These are phyloP conservation scores for Kwoniella pini DNA, from an alignment of 768 basidiomycete genomes.

Conservation along the genomic window DNA sequence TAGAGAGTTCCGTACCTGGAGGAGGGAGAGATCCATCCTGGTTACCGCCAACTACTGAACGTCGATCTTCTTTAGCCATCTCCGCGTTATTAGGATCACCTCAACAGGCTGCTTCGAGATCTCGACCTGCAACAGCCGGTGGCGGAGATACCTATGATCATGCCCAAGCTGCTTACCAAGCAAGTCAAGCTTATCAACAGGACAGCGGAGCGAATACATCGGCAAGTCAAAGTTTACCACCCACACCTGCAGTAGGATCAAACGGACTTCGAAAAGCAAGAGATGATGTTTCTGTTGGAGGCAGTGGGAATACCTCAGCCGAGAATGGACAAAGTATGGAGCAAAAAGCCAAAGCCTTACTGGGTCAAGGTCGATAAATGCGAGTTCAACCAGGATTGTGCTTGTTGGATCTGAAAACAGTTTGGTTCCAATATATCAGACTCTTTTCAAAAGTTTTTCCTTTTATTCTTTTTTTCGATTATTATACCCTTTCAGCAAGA, in stretches of 20 bases:
- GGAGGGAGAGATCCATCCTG: constrained; percentile 25
- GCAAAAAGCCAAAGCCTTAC: constrained; percentile 24
- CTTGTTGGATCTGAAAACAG: too few relatives aligned
- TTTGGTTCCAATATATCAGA: too few relatives aligned
- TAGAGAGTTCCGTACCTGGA: not conserved
- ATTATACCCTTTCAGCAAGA: too few relatives aligned
- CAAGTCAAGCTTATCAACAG: constrained; percentile 7
- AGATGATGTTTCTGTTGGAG: not conserved
- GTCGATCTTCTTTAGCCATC: constrained; percentile 46
- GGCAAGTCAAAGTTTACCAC: constrained; percentile 5
- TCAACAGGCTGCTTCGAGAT: constrained; percentile 35
- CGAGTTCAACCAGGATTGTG: not conserved
- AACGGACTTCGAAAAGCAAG: constrained; percentile 9
- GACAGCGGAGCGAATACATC: not conserved
- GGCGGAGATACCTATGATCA: constrained; percentile 13
- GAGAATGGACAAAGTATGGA: constrained; percentile 22
- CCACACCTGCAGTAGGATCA: constrained; percentile 9
- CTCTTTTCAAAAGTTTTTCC: too few relatives aligned
- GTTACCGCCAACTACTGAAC: constrained; percentile 43
- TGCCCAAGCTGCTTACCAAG: constrained; percentile 22
- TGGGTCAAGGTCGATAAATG: constrained; percentile 14
- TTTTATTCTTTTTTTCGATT: too few relatives aligned
- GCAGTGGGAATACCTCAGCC: not conserved
- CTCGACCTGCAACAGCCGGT: constrained; percentile 32
- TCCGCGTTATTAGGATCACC: constrained; percentile 48